These are phyloP conservation scores for Clohesyomyces aquaticus DNA, from an alignment of 495 filamentous ascomycete species.

Conservation along the genomic window DNA sequence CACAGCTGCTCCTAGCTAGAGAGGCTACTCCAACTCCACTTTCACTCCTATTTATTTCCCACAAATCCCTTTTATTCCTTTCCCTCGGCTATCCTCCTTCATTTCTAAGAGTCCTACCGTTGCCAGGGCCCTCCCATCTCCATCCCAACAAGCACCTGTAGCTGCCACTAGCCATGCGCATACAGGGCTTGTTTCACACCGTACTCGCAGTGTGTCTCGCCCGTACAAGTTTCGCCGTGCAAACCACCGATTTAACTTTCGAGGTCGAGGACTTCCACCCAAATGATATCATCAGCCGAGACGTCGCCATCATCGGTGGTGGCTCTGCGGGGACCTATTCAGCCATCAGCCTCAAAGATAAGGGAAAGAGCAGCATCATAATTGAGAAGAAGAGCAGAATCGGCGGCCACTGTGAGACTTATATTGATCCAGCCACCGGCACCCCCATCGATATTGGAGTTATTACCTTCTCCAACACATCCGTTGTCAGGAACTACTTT, in stretches of 20 bases:
- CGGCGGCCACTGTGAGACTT: constrained; percentile 54
- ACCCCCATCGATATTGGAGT: constrained; percentile 55
- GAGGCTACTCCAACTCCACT: no score
- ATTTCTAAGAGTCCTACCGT: no score
- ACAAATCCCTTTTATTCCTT: no score
- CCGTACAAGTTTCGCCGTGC: neutral
- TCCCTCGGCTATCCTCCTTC: no score
- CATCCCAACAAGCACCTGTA: no score
- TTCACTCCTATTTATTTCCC: no score
- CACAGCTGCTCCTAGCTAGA: no score
- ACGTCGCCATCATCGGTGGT: constrained; percentile 56
- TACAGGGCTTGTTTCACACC: no score
- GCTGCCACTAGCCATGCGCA: no score
- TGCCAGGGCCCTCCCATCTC: no score
- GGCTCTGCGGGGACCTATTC: constrained; percentile 56
- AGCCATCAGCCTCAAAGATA: constrained; percentile 51
- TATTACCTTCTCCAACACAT: constrained; percentile 47
- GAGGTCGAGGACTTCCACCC: constrained; percentile 1
- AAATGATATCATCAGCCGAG: constrained; percentile 35
- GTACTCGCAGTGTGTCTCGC: no score
- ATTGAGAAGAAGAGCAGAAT: constrained; percentile 51
- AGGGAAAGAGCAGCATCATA: constrained; percentile 50
- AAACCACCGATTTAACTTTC: neutral
- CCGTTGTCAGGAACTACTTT: constrained; percentile 48
- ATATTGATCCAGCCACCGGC: constrained; percentile 50